phyloP scores from a whole-genome alignment of 192 early-diverging fungal genomes.

The Coemansia sp. region DNA sequence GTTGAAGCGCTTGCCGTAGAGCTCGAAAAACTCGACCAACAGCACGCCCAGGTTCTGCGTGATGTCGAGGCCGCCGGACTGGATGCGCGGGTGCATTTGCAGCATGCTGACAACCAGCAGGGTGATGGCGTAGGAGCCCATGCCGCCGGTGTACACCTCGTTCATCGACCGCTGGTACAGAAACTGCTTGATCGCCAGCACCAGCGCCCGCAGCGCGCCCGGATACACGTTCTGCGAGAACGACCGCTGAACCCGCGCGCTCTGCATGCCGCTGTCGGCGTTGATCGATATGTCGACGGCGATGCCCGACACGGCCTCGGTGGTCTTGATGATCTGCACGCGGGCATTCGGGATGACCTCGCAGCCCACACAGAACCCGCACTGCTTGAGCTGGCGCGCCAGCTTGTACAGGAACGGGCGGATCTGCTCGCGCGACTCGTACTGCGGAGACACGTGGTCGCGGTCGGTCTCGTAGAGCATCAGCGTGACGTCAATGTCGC shows the following conservation, averaged over 20 bases:
- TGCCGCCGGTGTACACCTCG: constrained; percentile 84
- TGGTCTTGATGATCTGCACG: constrained; percentile 90
- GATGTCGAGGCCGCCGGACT: constrained; percentile 58
- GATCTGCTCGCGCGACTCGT: constrained; percentile 20
- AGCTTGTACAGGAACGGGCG: constrained; percentile 45
- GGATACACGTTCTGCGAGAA: constrained; percentile 58
- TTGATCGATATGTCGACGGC: constrained; percentile 86
- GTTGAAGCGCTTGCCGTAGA: constrained; percentile 81
- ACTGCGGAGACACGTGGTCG: constrained; percentile 7
- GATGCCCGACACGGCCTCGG: constrained; percentile 68
- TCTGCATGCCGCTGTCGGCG: constrained; percentile 59
- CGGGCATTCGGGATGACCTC: constrained; percentile 65
- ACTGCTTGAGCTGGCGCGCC: constrained; percentile 42
- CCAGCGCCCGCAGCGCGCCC: constrained; percentile 59
- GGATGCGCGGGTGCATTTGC: constrained; percentile 80
- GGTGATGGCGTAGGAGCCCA: constrained; percentile 81
- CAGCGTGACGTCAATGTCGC: constrained; percentile 63
- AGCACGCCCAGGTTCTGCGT: constrained; percentile 78
- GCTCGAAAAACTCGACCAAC: constrained; percentile 89
- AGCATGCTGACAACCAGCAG: constrained; percentile 75
- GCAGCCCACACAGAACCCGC: constrained; percentile 44
- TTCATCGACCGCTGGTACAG: constrained; percentile 68
- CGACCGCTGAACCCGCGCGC: constrained; percentile 55
- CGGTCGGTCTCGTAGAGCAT: constrained; percentile 25
- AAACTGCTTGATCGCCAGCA: constrained; percentile 84